Evolutionary conservation across 495 filamentous ascomycete species (phyloP).

Genomic region (Astrothelium macrocarpum): DNA sequence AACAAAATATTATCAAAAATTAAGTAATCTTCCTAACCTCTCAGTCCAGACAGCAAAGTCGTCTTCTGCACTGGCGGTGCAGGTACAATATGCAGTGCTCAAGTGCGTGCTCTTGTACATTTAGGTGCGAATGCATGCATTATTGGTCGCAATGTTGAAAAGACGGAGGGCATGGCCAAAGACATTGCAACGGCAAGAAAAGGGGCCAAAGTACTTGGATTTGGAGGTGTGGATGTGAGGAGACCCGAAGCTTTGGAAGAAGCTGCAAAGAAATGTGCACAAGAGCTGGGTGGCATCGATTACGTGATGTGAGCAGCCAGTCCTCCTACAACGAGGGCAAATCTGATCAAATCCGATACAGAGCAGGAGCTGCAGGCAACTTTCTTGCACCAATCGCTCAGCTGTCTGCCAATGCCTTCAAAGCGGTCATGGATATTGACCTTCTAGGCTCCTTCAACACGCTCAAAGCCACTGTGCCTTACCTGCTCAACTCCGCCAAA

Average conservation of each 20-base stretch:
- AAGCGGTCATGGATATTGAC: constrained; percentile 92
- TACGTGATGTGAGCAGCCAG: constrained; percentile 67
- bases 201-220: constrained; percentile 74
- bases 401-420: constrained; percentile 82
- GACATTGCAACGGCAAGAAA: constrained; percentile 69
- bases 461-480: constrained; percentile 76
- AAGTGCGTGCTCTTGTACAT: constrained; percentile 81
- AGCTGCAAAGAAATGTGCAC: constrained; percentile 67
- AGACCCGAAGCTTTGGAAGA: constrained; percentile 54
- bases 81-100: constrained; percentile 86
- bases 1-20: too few species aligned
- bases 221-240: constrained; percentile 79
- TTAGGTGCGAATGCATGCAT: constrained; percentile 93
- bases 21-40: background rate
- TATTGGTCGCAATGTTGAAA: constrained; percentile 80
- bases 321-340: constrained; percentile 7
- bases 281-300: constrained; percentile 78
- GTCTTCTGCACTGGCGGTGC: constrained; percentile 93
- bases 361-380: constrained; percentile 91
- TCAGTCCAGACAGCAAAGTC: constrained; percentile 58
- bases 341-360: constrained; percentile 28
- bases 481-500: constrained; percentile 62
- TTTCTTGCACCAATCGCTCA: constrained; percentile 82
- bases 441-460: constrained; percentile 89
- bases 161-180: constrained; percentile 68